Base-by-base conservation (phyloP, 2,329 filamentous ascomycete species). In the Aspergillus quadricinctus region DNA sequence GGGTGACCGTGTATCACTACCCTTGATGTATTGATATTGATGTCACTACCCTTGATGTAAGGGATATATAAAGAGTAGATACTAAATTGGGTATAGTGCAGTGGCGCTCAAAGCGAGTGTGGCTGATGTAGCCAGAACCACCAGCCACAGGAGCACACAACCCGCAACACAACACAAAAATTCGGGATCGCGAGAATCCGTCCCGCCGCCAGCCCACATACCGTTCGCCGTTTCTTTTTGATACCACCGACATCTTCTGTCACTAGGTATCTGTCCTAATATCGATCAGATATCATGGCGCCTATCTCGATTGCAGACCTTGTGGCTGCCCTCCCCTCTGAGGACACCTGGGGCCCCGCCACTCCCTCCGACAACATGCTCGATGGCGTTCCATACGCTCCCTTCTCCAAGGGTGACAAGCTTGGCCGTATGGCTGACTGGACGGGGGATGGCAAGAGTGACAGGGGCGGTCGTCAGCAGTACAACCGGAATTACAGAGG, bases 341-440 rank as follows among this genome's bases (percentile, higher is more conserved):
- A 88, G 71, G 88, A 90, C 69, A 84, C 87, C 76, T 99, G 94
- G 94, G 94, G 94, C 58, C 93, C 93, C 53, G 76, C 89, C 59
- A 85, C 88, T 65, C 88, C 92, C 59, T 85, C 80, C 68, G 90
- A 96, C 75, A 96, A 90, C 62, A 96, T 90, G 60, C 84, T 97
- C 69, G 88, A 96, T 73, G 94, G 94, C 73, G 91, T 97, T 50
- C 94, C 94, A 41, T 99, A 97, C 76, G 94, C 94, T 67, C 94
- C 94, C 59, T 99, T 94, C 82, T 97, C 92, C 65, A 99, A 99
- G 79, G 92, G 91, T 74, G 94, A 99, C 81, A 97, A 97, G 83
- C 83, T 99, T 58, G 94, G 94, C 71, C 92, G 94, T 75, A 97
- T 99, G 92, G 94, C 94, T 59, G 94, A 99, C 81, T 99, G 94